Evolutionary conservation across 805 yeast species (phyloP).

Genomic region (Candida sithepensis): DNA sequence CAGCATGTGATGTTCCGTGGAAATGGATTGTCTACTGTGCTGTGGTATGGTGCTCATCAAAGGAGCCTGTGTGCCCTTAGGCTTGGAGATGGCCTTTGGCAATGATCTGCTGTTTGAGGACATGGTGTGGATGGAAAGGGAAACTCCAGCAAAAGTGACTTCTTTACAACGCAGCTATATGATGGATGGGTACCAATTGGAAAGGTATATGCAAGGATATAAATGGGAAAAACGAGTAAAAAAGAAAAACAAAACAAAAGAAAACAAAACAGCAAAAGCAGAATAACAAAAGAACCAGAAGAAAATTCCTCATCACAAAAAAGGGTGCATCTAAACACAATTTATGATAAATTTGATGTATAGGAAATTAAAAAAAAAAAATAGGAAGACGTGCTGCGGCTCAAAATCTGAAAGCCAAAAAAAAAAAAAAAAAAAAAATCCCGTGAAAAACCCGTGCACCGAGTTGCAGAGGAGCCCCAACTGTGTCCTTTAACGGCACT

Average conservation of each 20-base stretch:
- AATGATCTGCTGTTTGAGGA: constrained; percentile 16
- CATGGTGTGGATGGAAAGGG: constrained; percentile 1
- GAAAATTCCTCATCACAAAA: neutral
- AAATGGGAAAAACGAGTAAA: too few relatives aligned
- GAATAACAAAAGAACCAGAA: neutral
- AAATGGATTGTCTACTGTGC: constrained; percentile 19
- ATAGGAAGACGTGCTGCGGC: neutral
- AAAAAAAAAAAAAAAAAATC: too few relatives aligned
- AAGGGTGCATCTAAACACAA: too few relatives aligned
- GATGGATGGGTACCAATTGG: too few relatives aligned
- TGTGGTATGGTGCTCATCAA: constrained; percentile 5
- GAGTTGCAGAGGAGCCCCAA: neutral
- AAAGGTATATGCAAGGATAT: too few relatives aligned
- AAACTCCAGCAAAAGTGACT: neutral
- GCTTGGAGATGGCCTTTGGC: constrained; percentile 18
- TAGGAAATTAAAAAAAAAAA: neutral
- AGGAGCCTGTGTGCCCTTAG: constrained; percentile 6
- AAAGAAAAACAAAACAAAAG: neutral
- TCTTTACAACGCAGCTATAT: too few relatives aligned
- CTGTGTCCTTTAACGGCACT: neutral
- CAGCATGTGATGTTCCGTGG: constrained; percentile 29
- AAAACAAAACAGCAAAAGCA: neutral
- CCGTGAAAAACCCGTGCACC: too few relatives aligned
- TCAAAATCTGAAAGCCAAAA: too few relatives aligned
- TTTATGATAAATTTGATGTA: too few relatives aligned